Evolutionary conservation across 805 yeast species (phyloP).

Genomic region (Pichia membranifaciens): DNA sequence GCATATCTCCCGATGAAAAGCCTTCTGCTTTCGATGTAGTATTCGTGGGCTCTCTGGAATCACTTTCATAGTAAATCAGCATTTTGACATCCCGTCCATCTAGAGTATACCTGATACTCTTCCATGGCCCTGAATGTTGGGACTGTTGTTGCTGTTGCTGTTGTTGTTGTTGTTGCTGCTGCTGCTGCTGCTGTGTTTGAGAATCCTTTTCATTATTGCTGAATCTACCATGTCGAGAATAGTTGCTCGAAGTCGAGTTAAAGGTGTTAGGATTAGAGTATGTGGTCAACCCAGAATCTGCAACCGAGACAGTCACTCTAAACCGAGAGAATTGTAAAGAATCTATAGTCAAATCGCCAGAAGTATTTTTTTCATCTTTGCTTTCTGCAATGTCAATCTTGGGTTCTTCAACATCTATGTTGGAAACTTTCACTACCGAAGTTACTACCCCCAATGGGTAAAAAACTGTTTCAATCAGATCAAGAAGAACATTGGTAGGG

Average conservation of each 20-base stretch:
- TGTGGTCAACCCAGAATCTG: constrained; percentile 3
- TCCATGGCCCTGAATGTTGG: constrained; percentile 11
- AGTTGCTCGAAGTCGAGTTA: background rate
- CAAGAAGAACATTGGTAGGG: background rate
- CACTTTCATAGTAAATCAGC: constrained; percentile 27
- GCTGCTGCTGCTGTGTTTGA: background rate
- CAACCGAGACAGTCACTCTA: background rate
- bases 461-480: constrained; percentile 8
- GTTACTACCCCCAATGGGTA: constrained; percentile 10
- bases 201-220: background rate
- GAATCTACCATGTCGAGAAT: background rate
- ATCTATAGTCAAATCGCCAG: background rate
- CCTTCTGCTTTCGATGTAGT: background rate
- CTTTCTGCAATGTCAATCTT: background rate
- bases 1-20: too few relatives aligned
- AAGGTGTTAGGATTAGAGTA: constrained; percentile 1
- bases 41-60: background rate
- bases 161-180: background rate
- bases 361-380: background rate
- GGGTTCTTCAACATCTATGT: background rate
- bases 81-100: constrained; percentile 28
- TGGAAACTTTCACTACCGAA: background rate
- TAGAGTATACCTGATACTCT: constrained; percentile 7
- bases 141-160: background rate
- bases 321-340: background rate